Base-by-base conservation (phyloP, 164 flowering plant genomes). In the Vitis riparia region DNA sequence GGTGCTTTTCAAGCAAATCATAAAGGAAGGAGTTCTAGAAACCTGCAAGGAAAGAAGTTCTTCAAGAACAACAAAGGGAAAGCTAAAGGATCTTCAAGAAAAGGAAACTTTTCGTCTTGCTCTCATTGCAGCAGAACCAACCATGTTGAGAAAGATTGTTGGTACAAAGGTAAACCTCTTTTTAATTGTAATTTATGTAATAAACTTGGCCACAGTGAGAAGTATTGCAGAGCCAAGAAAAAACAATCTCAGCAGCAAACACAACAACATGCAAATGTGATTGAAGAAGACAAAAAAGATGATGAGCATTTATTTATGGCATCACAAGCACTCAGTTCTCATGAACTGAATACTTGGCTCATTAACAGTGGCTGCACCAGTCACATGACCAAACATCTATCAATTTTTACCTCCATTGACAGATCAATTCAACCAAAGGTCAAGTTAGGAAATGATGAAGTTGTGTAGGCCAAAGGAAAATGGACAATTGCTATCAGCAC, bases 51-150 rank as follows among this genome's bases (percentile, higher is more conserved):
- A 23, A 23, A 23, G 27, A 23, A 23, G 27, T 23, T 23, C 27
- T 23, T 23, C 2, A 23, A 23, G 27, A 23, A 23, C 27, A 23
- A 23, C 27, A 23, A 63, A 30, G 66, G 17, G 23, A 37, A 11
- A 47, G 27, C 13, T 32, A 0, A 14, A 44, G 50, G 3, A 23
- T 9, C 19, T 17, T 16, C 6, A 49, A 50, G 52, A 49, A 51
- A 64, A 56, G 6, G 23, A 16, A 64, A 64, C 15, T 64, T 47
- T 23, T 56, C 67, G 11, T 8, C 67, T 15, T 64, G 56, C 23
- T 19, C 11, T 8, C 6, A 7, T 17, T 64, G 37, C 0, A 62
- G 1, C 27, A 47, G 51, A 47, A 47, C 51, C 4, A 62, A 37
- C 13, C 51, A 37, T 62, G 8, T 10, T 2, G 23, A 62, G 17